Percentiles rank a stretch among this genome's conserved stretches.
Evolutionary conservation across 2,329 filamentous ascomycete genomes (phyloP).

Genomic region (Nectriaceae sp.): DNA sequence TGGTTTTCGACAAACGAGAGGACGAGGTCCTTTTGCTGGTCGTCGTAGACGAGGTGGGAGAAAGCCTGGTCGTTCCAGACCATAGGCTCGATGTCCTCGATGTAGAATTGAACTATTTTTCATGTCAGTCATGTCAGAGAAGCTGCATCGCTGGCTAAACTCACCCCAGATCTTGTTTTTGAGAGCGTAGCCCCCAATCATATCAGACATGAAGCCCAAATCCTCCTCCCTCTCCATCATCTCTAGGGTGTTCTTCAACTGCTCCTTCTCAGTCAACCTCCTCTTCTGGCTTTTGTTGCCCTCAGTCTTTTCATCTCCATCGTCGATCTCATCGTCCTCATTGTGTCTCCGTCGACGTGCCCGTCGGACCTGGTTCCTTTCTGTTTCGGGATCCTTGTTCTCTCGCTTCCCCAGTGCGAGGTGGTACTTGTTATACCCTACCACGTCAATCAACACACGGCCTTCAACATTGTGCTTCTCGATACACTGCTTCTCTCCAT

Average conservation of each 20-base stretch:
- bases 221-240: slow-evolving; percentile 41
- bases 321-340: slow-evolving; percentile 7
- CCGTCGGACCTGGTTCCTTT: slow-evolving; percentile 20
- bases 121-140: background rate
- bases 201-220: slow-evolving; percentile 43
- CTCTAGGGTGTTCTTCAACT: slow-evolving; percentile 39
- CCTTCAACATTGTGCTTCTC: slow-evolving; percentile 43
- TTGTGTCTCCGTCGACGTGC: background rate
- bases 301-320: slow-evolving; percentile 6
- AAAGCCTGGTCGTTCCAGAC: slow-evolving; percentile 48
- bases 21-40: slow-evolving; percentile 49
- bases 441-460: slow-evolving; percentile 41
- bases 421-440: slow-evolving; percentile 45
- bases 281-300: slow-evolving; percentile 15
- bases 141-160: slow-evolving; percentile 14
- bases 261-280: slow-evolving; percentile 35
- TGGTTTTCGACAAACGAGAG: slow-evolving; percentile 51
- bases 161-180: slow-evolving; percentile 49
- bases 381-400: slow-evolving; percentile 31
- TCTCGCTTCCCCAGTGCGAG: slow-evolving; percentile 38
- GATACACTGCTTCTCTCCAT: slow-evolving; percentile 9
- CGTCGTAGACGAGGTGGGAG: slow-evolving; percentile 48
- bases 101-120: slow-evolving; percentile 34
- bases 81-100: slow-evolving; percentile 45
- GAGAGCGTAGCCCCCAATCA: slow-evolving; percentile 46